Base-by-base conservation (phyloP, 1,284 basidiomycete species). In the Schizopora paradoxa region DNA sequence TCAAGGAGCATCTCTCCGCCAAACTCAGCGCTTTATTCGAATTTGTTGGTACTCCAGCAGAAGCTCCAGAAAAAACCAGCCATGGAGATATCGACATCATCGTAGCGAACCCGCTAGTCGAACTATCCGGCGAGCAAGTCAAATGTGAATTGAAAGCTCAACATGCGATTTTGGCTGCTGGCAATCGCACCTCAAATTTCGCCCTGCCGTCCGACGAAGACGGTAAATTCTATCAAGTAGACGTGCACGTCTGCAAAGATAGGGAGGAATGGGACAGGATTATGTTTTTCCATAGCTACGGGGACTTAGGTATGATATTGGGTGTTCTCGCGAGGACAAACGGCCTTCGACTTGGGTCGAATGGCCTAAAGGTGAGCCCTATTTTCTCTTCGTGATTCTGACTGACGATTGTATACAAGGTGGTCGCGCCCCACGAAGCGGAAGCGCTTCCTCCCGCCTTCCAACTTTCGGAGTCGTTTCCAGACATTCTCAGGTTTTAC, bases 81-180 rank as follows among this genome's bases (percentile, higher is more conserved):
- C 66, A 81, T 49, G 83, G 83, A 1, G 83, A 86, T 56, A 56
- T 86, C 28, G 83, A 86, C 57, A 73, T 83, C 44, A 57, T 82
- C 16, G 82, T 81, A 4, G 66, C 68, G 29, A 51, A 58, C 23
- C 75, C 79, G 7, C 57, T 62, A 18, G 53, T n/a, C 21, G n/a
- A 19, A 33, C 55, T 6, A 56, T 56, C 47, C 6, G 53, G 41
- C 8, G 43, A 48, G 10, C 49, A 64, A 18, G 65, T 82, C 5
- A 64, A 68, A 53, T 45, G 52, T 3, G 61, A 66, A 11, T 60
- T 86, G 3, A 69, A 72, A 8, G 81, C 82, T 16, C 61, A 53
- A 28, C 61, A 72, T 49, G 66, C 67, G 38, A 69, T 77, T 25
- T 61, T 66, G 3, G 62, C 69, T 59, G 66, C 70, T 0, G 78